Evolutionary conservation across 2,329 filamentous ascomycete species (phyloP), one percentile per base, ranked within the genome.

Genomic region (Colletotrichum sp.): DNA sequence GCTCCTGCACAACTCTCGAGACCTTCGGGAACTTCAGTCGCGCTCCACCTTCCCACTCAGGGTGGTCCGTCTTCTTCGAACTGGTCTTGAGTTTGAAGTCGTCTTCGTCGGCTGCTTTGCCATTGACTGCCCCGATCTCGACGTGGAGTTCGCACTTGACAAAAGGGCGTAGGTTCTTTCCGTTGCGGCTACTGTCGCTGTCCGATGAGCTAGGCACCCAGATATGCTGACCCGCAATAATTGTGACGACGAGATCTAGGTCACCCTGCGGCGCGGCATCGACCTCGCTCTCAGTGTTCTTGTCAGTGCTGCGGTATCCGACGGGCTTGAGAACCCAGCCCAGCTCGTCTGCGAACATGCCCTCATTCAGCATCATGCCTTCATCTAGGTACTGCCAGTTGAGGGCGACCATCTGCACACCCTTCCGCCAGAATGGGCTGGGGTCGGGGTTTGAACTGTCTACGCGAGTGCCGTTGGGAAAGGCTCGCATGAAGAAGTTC

Each of bases 371-470:
- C 89, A 99, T 98, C 91, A 98, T 98, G 59, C 95, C 95, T 72
- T 97, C 92, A 82, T 99, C 96, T 79, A 96, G 94, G 4, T 94
- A 96, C 85, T 99, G 97, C 96, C 97, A 99, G 84, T 99, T 99
- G 84, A 99, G 90, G 22, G 97, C 96, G 7, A 95, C 96, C 96
- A 99, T 99, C 84, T 99, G 97, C 25, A 98, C 96, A 32, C 97
- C 97, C 69, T 95, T 93, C 66, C 96, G 93, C 97, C 97, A 99
- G 83, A 96, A 98, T 59, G 92, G 92, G 78, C 96, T 93, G 1
- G 97, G 97, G 81, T 99, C 96, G 55, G 97, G 97, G 83, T 99
- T 99, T n/a, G 95, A 95, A 61, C 96, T 98, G 80, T 93, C 92
- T 69, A 98, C 90, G 44, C 96, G 93, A 77, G 91, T 90, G 5